A percentile compares a stretch with the other conserved stretches of the same genome.
phyloP scores from a whole-genome alignment of 2,329 filamentous ascomycete species.

The Verticillium longisporum region DNA sequence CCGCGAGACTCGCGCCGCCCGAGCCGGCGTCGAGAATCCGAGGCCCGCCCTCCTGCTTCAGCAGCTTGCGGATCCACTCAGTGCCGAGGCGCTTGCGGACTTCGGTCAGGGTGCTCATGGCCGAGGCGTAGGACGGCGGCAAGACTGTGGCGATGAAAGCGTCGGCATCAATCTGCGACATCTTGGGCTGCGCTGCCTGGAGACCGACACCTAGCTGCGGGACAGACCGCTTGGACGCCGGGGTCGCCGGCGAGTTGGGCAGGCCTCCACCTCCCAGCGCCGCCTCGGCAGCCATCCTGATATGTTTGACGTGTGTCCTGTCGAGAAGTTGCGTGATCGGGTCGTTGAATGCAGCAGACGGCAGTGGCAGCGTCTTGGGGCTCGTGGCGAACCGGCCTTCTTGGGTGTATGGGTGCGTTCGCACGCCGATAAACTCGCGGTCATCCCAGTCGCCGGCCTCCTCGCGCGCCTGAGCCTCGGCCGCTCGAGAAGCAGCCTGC shows the following conservation, averaged over 20 bases:
- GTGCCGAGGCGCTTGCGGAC: slow-evolving; percentile 65
- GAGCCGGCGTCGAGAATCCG: slow-evolving; percentile 69
- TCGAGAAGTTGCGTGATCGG: slow-evolving; percentile 65
- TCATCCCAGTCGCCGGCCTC: slow-evolving; percentile 14
- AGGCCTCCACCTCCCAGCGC: slow-evolving; percentile 72
- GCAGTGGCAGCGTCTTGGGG: slow-evolving; percentile 68
- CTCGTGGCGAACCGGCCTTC: slow-evolving; percentile 68
- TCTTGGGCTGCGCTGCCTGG: slow-evolving; percentile 55
- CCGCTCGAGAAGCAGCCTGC: slow-evolving; percentile 9
- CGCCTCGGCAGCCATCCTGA: slow-evolving; percentile 63
- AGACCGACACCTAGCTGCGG: slow-evolving; percentile 60
- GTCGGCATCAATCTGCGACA: slow-evolving; percentile 72
- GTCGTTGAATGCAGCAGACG: slow-evolving; percentile 58
- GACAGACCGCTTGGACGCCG: slow-evolving; percentile 45
- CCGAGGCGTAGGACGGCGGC: slow-evolving; percentile 64
- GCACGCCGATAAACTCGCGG: slow-evolving; percentile 1
- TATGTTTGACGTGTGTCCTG: slow-evolving; percentile 65
- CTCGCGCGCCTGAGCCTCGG: slow-evolving; percentile 21
- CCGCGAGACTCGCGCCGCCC: slow-evolving; percentile 65
- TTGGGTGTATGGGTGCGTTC: slow-evolving; percentile 63
- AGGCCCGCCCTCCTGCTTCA: slow-evolving; percentile 47
- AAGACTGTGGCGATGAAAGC: slow-evolving; percentile 63
- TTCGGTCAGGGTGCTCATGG: slow-evolving; percentile 63
- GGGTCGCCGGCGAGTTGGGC: slow-evolving; percentile 70
- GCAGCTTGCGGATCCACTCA: slow-evolving; percentile 60